Evolutionary conservation across 2,329 filamentous ascomycete genomes (phyloP).

Genomic region (Trichoderma harzianum): DNA sequence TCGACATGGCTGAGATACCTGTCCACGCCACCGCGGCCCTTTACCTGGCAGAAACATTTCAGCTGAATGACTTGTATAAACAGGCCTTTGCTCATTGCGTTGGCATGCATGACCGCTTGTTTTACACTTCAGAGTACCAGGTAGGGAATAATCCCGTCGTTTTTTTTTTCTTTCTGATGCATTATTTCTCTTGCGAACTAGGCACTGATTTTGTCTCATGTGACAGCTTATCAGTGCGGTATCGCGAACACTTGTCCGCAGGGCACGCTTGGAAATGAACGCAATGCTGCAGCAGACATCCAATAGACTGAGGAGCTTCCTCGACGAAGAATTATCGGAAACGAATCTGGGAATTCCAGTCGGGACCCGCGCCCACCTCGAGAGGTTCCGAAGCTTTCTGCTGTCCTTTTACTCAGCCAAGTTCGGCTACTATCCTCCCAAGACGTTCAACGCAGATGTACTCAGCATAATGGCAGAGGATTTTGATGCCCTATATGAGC

Average conservation of each 20-base stretch:
- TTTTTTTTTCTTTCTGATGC: background rate
- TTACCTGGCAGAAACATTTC: constrained; percentile 64
- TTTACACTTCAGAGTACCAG: constrained; percentile 56
- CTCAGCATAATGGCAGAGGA: constrained; percentile 63
- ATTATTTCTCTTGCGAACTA: background rate
- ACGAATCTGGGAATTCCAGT: constrained; percentile 61
- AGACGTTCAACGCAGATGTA: constrained; percentile 42
- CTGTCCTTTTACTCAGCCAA: constrained; percentile 63
- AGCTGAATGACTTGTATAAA: constrained; percentile 62
- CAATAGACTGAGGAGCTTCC: constrained; percentile 60
- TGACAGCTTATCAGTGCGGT: constrained; percentile 46
- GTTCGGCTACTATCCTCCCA: constrained; percentile 70
- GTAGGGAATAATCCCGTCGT: constrained; percentile 35
- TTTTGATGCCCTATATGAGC: constrained; percentile 67
- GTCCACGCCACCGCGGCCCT: constrained; percentile 67
- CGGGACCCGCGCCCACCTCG: constrained; percentile 62
- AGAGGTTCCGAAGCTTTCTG: constrained; percentile 68
- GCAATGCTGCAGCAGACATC: constrained; percentile 56
- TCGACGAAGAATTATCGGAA: constrained; percentile 67
- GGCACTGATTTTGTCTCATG: background rate
- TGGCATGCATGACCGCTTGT: constrained; percentile 66
- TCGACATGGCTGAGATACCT: constrained; percentile 61
- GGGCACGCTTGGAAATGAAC: constrained; percentile 63
- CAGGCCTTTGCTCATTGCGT: constrained; percentile 75
- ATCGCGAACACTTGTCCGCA: constrained; percentile 63